Evolutionary conservation across 495 filamentous ascomycete genomes (phyloP).

Genomic region (Penicillium salamii): DNA sequence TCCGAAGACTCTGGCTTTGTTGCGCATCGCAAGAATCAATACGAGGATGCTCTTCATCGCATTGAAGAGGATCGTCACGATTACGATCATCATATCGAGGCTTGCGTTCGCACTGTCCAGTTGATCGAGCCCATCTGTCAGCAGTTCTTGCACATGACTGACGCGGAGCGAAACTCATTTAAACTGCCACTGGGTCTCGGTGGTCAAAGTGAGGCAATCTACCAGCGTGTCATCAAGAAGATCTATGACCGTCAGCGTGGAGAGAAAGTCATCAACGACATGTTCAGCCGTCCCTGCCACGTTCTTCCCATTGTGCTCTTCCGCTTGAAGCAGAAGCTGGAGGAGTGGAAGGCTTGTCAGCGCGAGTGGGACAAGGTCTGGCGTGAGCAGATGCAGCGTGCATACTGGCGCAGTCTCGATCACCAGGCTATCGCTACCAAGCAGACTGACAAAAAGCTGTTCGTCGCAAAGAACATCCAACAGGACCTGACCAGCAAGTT

Average conservation of each 20-base stretch:
- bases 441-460: slow-evolving; percentile 80
- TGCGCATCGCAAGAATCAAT: slow-evolving; percentile 92
- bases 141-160: slow-evolving; percentile 71
- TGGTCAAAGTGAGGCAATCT: slow-evolving; percentile 92
- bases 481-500: slow-evolving; percentile 83
- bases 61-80: slow-evolving; percentile 99
- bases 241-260: slow-evolving; percentile 89
- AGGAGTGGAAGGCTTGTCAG: slow-evolving; percentile 94
- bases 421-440: slow-evolving; percentile 89
- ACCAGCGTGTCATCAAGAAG: slow-evolving; percentile 95
- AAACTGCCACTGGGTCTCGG: slow-evolving; percentile 79
- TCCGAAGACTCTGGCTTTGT: slow-evolving; percentile 98
- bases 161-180: slow-evolving; percentile 68
- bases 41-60: slow-evolving; percentile 87
- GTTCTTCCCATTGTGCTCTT: slow-evolving; percentile 85
- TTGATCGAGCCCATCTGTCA: slow-evolving; percentile 91
- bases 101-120: slow-evolving; percentile 87
- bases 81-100: slow-evolving; percentile 97
- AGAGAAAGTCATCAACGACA: slow-evolving; percentile 72
- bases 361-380: slow-evolving; percentile 99
- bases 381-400: slow-evolving; percentile 86
- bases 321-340: slow-evolving; percentile 86
- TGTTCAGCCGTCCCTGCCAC: slow-evolving; percentile 75
- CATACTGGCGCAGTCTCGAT: slow-evolving; percentile 93
- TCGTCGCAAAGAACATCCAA: slow-evolving; percentile 79